Evolutionary conservation across 2,329 filamentous ascomycete species (phyloP), one percentile per base, ranked within the genome.

Genomic region (Xylariaceae sp.): DNA sequence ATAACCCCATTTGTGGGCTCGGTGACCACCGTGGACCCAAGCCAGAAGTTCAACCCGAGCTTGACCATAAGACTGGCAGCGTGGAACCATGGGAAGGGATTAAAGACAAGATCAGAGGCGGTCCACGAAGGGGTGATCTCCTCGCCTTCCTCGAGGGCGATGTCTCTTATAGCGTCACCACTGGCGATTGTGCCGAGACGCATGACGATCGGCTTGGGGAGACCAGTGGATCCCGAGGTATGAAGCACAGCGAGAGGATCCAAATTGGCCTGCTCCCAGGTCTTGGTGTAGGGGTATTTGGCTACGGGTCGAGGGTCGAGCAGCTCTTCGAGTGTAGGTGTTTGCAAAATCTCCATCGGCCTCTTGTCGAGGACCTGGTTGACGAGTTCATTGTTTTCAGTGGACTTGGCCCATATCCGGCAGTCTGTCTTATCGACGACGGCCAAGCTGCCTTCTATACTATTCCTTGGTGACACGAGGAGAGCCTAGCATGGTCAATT

Each of bases 131-230:
- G 57, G 5, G 57, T 59, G 47, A 59, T 51, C 33, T 59, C 53
- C 15, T 59, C 57, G 17, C 46, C 57, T 22, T 58, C 44, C 39
- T 59, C 55, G 3, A 59, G 55, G 15, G 53, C 51, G 22, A 59
- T 59, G 12, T 59, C 57, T 18, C 50, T 48, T 15, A 59, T 58
- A 5, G 57, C 57, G 18, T 59, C 57, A 52, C 57, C 57, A 39
- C 49, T 56, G 5, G 57, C 57, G 11, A 59, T 57, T 11, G 57
- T 59, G 18, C 57, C 57, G 14, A 59, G 51, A 39, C 55, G 57
- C 57, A 59, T 59, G 7, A 58, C 55, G 35, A 59, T 59, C 11
- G 55, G 57, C 52, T 59, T 59, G n/a, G 57, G 57, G 11, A 59
- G 54, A 49, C 57, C 57, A 5, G 57, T 59, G 5, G 57, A 59